These are phyloP conservation scores for Fusarium sp. DNA, from an alignment of 2,329 filamentous ascomycete species.

Conservation along the genomic window DNA sequence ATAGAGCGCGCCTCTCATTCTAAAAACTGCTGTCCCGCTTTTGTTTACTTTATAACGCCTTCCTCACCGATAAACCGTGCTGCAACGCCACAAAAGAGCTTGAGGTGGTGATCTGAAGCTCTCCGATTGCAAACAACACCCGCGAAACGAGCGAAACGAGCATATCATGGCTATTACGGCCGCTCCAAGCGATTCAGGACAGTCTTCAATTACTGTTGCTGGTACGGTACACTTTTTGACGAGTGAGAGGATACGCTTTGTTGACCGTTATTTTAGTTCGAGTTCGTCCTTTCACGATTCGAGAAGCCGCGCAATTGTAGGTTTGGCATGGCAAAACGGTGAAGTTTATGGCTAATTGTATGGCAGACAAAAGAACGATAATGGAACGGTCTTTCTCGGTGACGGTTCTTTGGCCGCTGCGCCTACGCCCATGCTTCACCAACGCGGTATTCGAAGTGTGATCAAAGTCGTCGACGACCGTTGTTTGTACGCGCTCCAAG, in stretches of 20 bases:
- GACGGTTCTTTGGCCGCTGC: slow-evolving; percentile 93
- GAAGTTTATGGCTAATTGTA: slow-evolving; percentile 19
- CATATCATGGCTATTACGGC: slow-evolving; percentile 41
- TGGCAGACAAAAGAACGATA: slow-evolving; percentile 74
- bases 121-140: background rate
- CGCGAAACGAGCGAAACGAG: background rate
- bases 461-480: slow-evolving; percentile 97
- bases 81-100: slow-evolving; percentile 4
- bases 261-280: slow-evolving; percentile 64
- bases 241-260: background rate
- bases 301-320: slow-evolving; percentile 92
- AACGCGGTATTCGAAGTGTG: slow-evolving; percentile 88
- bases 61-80: background rate
- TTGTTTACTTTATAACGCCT: slow-evolving; percentile 39
- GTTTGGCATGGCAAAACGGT: slow-evolving; percentile 30
- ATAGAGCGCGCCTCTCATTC: slow-evolving; percentile 31
- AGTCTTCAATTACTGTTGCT: slow-evolving; percentile 69
- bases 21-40: slow-evolving; percentile 17
- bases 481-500: slow-evolving; percentile 78
- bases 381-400: slow-evolving; percentile 91
- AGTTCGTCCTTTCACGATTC: slow-evolving; percentile 80
- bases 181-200: slow-evolving; percentile 43
- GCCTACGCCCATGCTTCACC: slow-evolving; percentile 84
- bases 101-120: slow-evolving; percentile 8
- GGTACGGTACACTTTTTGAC: slow-evolving; percentile 53